phyloP scores from a whole-genome alignment of 345 rosid genomes.

The Syzygium oleosum region DNA sequence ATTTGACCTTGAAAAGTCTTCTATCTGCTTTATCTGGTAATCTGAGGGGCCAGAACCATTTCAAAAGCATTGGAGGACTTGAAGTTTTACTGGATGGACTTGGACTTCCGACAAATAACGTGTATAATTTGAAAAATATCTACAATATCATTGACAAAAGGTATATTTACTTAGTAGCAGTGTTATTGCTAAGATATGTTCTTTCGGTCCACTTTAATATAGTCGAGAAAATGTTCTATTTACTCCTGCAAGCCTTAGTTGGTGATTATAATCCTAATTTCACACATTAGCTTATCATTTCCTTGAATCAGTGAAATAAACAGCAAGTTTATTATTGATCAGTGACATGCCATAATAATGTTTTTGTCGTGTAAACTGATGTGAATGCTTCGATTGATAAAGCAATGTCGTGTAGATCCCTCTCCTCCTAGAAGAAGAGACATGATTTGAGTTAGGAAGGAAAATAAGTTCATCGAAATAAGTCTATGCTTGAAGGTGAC shows the following conservation, averaged over 20 bases:
- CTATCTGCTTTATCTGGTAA: conserved; percentile 41
- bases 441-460: background rate
- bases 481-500: background rate
- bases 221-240: background rate
- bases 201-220: background rate
- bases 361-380: background rate
- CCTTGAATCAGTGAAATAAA: background rate
- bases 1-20: conserved; percentile 47
- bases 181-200: background rate
- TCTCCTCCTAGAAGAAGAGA: background rate
- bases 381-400: background rate
- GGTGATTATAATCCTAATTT: background rate
- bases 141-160: conserved; percentile 22
- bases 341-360: background rate
- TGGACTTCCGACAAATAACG: conserved; percentile 45
- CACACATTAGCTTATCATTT: background rate
- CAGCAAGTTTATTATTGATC: background rate
- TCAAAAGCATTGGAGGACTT: conserved; percentile 76
- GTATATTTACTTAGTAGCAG: conserved; percentile 10
- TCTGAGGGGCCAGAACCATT: conserved; percentile 73
- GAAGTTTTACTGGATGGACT: conserved; percentile 71
- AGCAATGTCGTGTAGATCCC: background rate
- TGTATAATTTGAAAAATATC: conserved; percentile 19
- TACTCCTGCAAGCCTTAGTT: background rate
- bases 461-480: background rate